These are phyloP conservation scores for Ocimum tenuiflorum DNA, from an alignment of 257 asterid genomes.

Conservation along the genomic window DNA sequence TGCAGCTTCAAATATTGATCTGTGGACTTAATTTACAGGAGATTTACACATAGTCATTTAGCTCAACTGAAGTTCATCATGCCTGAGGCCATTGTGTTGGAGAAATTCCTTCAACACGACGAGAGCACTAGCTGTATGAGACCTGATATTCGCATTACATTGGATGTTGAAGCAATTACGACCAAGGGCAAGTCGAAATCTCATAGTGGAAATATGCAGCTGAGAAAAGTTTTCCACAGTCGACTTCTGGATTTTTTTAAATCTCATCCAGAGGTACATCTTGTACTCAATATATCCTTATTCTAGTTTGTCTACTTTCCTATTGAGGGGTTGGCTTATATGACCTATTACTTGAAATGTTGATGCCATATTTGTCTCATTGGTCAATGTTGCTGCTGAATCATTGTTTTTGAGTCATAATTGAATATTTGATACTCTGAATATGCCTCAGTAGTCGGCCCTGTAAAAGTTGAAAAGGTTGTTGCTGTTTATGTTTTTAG, in stretches of 20 bases:
- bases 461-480: background rate
- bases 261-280: conserved; percentile 67
- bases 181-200: conserved; percentile 31
- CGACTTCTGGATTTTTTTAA: conserved; percentile 52
- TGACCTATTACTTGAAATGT: background rate
- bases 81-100: conserved; percentile 71
- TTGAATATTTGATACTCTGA: background rate
- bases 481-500: background rate
- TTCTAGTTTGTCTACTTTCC: background rate
- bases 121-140: conserved; percentile 69
- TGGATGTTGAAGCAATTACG: conserved; percentile 35
- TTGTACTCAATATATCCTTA: background rate
- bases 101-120: conserved; percentile 51
- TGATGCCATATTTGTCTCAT: background rate
- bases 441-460: background rate
- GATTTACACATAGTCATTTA: conserved; percentile 58
- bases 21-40: conserved; percentile 41
- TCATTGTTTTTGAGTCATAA: background rate
- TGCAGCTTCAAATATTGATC: background rate
- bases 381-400: background rate
- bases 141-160: conserved; percentile 44
- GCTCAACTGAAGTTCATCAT: conserved; percentile 72
- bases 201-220: conserved; percentile 31
- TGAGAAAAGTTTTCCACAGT: conserved; percentile 55
- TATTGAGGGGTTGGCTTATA: background rate